phyloP scores from a whole-genome alignment of 73 alveolate genomes.

The Tetrahymena malaccensis region DNA sequence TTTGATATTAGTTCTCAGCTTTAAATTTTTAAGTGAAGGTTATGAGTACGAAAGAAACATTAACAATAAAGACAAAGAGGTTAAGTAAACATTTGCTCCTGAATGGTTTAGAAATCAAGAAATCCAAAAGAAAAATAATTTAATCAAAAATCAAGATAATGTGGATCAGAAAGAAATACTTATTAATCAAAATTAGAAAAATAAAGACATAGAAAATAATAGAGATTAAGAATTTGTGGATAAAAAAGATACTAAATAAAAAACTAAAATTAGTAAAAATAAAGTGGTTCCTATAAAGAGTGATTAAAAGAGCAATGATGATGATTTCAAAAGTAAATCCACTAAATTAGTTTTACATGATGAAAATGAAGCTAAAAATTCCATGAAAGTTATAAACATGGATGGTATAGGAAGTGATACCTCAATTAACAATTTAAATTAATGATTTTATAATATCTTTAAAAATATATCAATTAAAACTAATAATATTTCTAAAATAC shows the following conservation, averaged over 20 bases:
- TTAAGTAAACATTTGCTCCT: neutral
- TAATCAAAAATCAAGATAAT: neutral
- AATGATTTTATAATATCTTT: neutral
- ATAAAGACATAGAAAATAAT: neutral
- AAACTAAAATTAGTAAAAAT: neutral
- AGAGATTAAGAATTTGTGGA: neutral
- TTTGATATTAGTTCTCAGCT: neutral
- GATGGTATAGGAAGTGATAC: neutral
- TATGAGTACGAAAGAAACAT: neutral
- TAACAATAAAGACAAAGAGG: neutral
- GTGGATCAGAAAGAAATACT: neutral
- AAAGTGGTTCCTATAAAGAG: neutral
- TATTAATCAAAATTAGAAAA: neutral
- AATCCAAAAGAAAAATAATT: neutral
- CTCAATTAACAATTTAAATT: neutral
- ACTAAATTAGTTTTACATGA: neutral
- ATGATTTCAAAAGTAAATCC: neutral
- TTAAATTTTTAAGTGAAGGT: neutral
- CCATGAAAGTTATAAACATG: neutral
- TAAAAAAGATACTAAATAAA: neutral
- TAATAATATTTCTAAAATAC: no score
- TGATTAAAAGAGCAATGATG: neutral
- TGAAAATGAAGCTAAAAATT: neutral
- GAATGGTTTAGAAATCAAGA: neutral
- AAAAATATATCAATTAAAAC: no score